Conservation (phyloP, 108 stramenopile genomes). For the Nitzschia sp. region DNA sequence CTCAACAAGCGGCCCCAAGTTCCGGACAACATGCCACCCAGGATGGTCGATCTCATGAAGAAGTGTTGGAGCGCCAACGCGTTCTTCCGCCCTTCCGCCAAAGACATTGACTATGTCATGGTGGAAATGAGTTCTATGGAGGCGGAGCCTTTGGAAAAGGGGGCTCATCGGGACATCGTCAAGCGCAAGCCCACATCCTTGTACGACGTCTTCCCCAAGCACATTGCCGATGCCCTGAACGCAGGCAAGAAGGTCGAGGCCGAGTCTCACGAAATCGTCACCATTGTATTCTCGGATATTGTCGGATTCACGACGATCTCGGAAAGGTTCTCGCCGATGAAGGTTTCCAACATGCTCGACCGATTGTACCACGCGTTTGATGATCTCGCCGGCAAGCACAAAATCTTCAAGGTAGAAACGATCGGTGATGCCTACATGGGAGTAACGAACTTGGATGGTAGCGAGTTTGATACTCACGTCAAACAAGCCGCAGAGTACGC, state of each 20-base stretch:
- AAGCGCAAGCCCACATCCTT: conserved; percentile 13
- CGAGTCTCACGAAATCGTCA: conserved; percentile 38
- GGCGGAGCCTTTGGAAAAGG: conserved; percentile 5
- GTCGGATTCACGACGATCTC: conserved; percentile 62
- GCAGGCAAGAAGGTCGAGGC: conserved; percentile 48
- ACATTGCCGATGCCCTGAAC: conserved; percentile 51
- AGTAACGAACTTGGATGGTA: conserved; percentile 41
- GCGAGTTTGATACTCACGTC: conserved; percentile 53
- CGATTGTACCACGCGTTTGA: conserved; percentile 56
- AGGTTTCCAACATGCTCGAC: conserved; percentile 58
- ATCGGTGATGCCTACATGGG: conserved; percentile 49
- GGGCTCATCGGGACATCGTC: not conserved
- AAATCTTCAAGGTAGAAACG: conserved; percentile 65
- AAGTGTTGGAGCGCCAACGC: conserved; percentile 26
- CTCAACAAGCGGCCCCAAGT: conserved; percentile 38
- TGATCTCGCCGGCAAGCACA: conserved; percentile 51
- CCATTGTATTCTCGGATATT: conserved; percentile 71
- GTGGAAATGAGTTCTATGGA: not conserved
- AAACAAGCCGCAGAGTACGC: conserved; percentile 56
- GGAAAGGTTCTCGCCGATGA: conserved; percentile 28
- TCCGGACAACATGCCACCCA: conserved; percentile 8
- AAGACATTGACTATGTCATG: conserved; percentile 26
- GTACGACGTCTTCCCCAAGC: conserved; percentile 54
- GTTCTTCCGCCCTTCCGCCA: conserved; percentile 21
- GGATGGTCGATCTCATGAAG: conserved; percentile 26